phyloP scores from a whole-genome alignment of 2,329 filamentous ascomycete species.

The Massarina eburnea region DNA sequence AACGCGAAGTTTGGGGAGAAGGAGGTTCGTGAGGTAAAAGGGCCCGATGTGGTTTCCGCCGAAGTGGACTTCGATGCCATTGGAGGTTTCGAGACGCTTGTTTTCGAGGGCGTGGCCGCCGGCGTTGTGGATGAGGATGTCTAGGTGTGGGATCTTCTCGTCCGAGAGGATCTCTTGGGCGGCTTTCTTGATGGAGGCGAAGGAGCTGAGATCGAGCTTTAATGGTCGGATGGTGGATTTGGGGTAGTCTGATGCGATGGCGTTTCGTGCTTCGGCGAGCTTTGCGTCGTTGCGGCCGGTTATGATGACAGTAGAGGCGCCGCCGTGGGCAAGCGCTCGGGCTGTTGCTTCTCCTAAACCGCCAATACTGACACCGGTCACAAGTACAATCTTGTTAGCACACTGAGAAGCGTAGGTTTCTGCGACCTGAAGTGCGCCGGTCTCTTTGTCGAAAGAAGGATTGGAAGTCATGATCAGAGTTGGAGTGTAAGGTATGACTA shows the following conservation, averaged over 20 bases:
- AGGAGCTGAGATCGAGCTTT: conserved; percentile 35
- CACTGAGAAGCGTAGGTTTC: conserved; percentile 12
- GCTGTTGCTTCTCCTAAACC: conserved; percentile 13
- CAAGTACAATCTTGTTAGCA: conserved; percentile 31
- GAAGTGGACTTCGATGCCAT: conserved; percentile 49
- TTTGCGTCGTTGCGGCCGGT: conserved; percentile 11
- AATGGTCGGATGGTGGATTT: conserved; percentile 6
- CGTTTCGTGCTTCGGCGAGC: not conserved
- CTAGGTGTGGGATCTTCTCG: conserved; percentile 24
- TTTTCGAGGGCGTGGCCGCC: conserved; percentile 23
- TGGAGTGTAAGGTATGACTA: not conserved
- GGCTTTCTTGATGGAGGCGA: conserved; percentile 28
- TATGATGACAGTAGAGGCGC: conserved; percentile 13
- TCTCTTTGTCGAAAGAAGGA: conserved; percentile 5
- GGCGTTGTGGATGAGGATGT: conserved; percentile 45
- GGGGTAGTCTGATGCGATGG: conserved; percentile 8
- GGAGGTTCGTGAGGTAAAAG: conserved; percentile 42
- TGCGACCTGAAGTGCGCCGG: conserved; percentile 17
- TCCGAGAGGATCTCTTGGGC: conserved; percentile 23
- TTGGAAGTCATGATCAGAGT: conserved; percentile 10
- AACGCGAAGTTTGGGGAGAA: conserved; percentile 39
- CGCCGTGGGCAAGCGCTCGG: conserved; percentile 12
- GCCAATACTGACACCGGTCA: conserved; percentile 18
- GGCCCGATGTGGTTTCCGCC: conserved; percentile 50
- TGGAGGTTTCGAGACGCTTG: conserved; percentile 27